Percentiles rank a stretch among this genome's conserved stretches.
Conservation (phyloP, 1,139 yeast genomes). For the Lizanozyma gosingica region DNA sequence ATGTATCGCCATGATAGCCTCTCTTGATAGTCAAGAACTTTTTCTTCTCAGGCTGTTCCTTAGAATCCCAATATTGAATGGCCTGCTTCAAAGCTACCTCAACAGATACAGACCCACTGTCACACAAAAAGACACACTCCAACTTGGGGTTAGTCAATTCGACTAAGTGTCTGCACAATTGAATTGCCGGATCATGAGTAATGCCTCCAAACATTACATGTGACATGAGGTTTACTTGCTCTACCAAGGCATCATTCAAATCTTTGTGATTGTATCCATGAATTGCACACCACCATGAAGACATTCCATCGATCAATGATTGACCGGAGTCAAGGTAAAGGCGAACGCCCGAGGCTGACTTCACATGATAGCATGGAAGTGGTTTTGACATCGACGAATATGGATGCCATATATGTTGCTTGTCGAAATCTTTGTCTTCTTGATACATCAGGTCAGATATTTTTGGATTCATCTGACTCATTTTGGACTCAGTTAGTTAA, state of each 20-base stretch:
- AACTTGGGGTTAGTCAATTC: slow-evolving; percentile 13
- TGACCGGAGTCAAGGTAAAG: slow-evolving; percentile 11
- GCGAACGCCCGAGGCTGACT: slow-evolving; percentile 14
- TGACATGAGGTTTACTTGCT: slow-evolving; percentile 15
- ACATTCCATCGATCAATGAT: slow-evolving; percentile 19
- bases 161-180: slow-evolving; percentile 11
- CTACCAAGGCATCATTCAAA: slow-evolving; percentile 15
- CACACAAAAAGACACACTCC: slow-evolving; percentile 18
- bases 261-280: slow-evolving; percentile 20
- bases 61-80: slow-evolving; percentile 9
- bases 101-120: slow-evolving; percentile 8
- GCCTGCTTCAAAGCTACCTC: slow-evolving; percentile 8
- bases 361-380: slow-evolving; percentile 16
- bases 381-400: slow-evolving; percentile 18
- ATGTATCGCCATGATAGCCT: slow-evolving; percentile 19
- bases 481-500: too few species aligned
- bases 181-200: slow-evolving; percentile 19
- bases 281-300: slow-evolving; percentile 25
- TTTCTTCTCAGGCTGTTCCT: slow-evolving; percentile 7
- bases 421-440: slow-evolving; percentile 12
- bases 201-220: slow-evolving; percentile 25
- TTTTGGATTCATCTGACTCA: background rate
- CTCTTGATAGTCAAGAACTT: slow-evolving; percentile 13
- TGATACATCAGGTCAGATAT: too few species aligned
- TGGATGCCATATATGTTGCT: slow-evolving; percentile 22